These are phyloP conservation scores for Adansonia rubrostipa DNA, from an alignment of 441 rosid genomes.

Conservation along the genomic window DNA sequence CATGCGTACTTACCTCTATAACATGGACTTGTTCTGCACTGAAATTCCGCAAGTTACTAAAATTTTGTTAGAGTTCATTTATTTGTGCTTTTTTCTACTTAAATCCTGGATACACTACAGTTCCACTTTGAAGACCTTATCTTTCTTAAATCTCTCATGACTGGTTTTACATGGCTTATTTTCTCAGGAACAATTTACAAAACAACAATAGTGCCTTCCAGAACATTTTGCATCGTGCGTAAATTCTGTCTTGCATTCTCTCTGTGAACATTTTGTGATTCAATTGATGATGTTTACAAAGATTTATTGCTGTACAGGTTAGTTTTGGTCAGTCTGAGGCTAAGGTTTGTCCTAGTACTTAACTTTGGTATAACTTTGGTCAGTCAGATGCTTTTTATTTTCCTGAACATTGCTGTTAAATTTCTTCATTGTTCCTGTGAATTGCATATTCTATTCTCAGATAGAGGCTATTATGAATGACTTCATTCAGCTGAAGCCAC, in stretches of 20 bases:
- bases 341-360: slow-evolving; percentile 59
- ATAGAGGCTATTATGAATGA: slow-evolving; percentile 93
- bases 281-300: not conserved
- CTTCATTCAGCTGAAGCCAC: slow-evolving; percentile 83
- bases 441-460: slow-evolving; percentile 46
- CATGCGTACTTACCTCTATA: not conserved
- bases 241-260: slow-evolving; percentile 26
- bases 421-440: slow-evolving; percentile 21
- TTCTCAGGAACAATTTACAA: slow-evolving; percentile 89
- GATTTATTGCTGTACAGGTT: slow-evolving; percentile 59
- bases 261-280: slow-evolving; percentile 19
- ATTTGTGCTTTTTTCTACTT: slow-evolving; percentile 11
- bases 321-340: slow-evolving; percentile 90
- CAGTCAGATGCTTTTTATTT: not conserved
- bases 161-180: slow-evolving; percentile 29
- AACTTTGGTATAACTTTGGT: not conserved
- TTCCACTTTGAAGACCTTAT: slow-evolving; percentile 23
- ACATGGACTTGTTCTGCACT: slow-evolving; percentile 5
- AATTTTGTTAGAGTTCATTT: not conserved
- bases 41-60: not conserved
- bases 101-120: slow-evolving; percentile 16
- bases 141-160: slow-evolving; percentile 14
- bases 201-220: slow-evolving; percentile 84
- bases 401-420: not conserved
- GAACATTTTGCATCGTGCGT: slow-evolving; percentile 89